phyloP scores from a whole-genome alignment of 2,329 filamentous ascomycete species.

The Furcasterigmium furcatum region DNA sequence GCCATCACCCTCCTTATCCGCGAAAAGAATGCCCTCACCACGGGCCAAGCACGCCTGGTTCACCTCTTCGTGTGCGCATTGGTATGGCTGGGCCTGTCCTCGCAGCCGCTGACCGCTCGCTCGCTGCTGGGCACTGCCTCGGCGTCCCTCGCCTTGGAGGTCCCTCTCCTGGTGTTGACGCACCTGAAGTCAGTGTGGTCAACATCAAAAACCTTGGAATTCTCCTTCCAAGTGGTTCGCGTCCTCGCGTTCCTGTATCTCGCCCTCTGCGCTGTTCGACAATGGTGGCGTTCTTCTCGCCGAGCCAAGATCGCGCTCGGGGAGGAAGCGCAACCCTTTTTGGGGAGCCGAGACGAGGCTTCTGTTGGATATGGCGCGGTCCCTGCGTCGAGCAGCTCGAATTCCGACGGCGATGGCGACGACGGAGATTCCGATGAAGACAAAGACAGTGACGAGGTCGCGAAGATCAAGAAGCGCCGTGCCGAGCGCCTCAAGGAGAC shows the following conservation, averaged over 20 bases:
- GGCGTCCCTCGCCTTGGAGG: not conserved
- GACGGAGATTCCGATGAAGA: slow-evolving; percentile 6
- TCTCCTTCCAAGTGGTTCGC: not conserved
- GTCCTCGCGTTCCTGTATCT: not conserved
- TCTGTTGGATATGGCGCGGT: slow-evolving; percentile 1
- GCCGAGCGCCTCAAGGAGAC: slow-evolving; percentile 20
- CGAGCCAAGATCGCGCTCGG: not conserved
- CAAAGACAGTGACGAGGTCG: slow-evolving; percentile 14
- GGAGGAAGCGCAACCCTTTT: not conserved
- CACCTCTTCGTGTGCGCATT: not conserved
- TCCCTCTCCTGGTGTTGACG: not conserved
- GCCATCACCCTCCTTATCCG: not conserved
- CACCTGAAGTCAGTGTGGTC: not conserved
- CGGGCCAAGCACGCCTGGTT: not conserved
- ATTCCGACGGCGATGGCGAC: not conserved
- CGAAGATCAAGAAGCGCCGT: slow-evolving; percentile 20
- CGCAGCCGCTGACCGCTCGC: not conserved
- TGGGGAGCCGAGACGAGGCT: not conserved
- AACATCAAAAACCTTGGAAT: not conserved
- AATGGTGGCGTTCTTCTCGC: not conserved
- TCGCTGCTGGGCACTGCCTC: not conserved
- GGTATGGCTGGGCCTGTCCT: not conserved
- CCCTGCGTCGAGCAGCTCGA: not conserved
- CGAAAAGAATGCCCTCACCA: not conserved
- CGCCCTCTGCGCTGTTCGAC: not conserved